These are phyloP conservation scores for Colletotrichum shisoi DNA, from an alignment of 2,329 filamentous ascomycete genomes.

Conservation along the genomic window DNA sequence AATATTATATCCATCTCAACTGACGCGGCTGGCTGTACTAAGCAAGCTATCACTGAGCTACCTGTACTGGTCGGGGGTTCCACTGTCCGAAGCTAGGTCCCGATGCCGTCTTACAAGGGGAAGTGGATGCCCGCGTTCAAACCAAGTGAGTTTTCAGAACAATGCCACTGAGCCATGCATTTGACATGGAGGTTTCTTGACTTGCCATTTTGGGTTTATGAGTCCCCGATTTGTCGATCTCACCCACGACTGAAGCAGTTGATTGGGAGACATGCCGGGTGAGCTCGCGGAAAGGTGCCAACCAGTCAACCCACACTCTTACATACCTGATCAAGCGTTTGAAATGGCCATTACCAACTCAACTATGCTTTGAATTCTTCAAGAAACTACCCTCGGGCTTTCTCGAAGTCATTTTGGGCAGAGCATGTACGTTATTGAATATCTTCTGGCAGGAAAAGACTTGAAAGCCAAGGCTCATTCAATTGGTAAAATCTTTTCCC, in stretches of 20 bases:
- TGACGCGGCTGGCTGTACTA: not conserved
- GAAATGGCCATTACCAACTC: too few relatives aligned
- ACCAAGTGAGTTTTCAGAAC: not conserved
- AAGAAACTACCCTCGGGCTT: too few relatives aligned
- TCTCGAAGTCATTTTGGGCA: too few relatives aligned
- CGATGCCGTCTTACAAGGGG: not conserved
- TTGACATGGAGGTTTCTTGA: not conserved
- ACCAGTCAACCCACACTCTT: too few relatives aligned
- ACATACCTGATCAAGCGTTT: too few relatives aligned
- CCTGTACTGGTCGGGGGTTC: constrained; percentile 5
- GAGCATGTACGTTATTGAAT: accelerated
- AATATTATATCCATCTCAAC: not conserved
- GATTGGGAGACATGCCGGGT: not conserved
- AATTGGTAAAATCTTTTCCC: too few relatives aligned
- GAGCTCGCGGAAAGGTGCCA: constrained; percentile 19
- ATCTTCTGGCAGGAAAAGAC: too few relatives aligned
- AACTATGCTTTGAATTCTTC: too few relatives aligned
- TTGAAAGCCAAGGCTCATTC: too few relatives aligned
- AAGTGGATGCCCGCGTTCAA: not conserved
- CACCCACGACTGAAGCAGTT: not conserved
- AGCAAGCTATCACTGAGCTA: not conserved
- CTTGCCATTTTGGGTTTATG: not conserved
- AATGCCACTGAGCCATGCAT: not conserved
- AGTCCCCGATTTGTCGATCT: not conserved
- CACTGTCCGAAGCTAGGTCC: not conserved